Base-by-base conservation (phyloP, 768 basidiomycete species). In the Boletellus emodensis region DNA sequence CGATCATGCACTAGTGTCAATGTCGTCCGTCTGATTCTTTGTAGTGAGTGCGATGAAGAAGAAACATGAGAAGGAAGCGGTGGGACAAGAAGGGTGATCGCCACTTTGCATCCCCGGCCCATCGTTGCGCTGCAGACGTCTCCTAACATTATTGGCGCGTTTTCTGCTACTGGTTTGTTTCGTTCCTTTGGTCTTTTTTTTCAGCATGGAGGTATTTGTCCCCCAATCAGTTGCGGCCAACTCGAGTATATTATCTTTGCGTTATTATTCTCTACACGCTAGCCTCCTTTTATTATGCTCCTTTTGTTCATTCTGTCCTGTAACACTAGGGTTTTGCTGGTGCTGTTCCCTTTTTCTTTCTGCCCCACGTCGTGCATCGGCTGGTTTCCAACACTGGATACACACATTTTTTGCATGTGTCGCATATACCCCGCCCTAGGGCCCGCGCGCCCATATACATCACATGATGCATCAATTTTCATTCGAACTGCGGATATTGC, bases 21-120 rank as follows among this genome's bases (percentile, higher is more conserved):
- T 11, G 44, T 28, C 28, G 6, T 38, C 20, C 40, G 48, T 34
- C 34, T 49, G 20, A 49, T 46, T 17, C 11, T 15, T 24, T 34
- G 10, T 59, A 89, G 87, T 90, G 79, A 89, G 87, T 62, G 81
- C 84, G 7, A 87, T 90, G 80, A 90, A 90, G 74, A 90, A 90
- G 75, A 82, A 76, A 56, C 75, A 80, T 53, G 87, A 90, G 67
- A 81, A 81, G 60, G 87, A 90, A 61, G 75, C 75, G 22, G 75
- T 80, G 77, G 84, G 87, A 59, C 74, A 78, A 56, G 83, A 84
- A 35, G 55, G 44, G 0, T 69, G 50, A 68, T 40, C 12, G 14
- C 17, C 40, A 38, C n/a, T 15, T 1, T 13, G 20, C 32, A 13
- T 12, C 32, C 17, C 18, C 7, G 18, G 5, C 13, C 18, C 32